phyloP scores from a whole-genome alignment of 2,329 filamentous ascomycete genomes.

The Penicillium crustosum region DNA sequence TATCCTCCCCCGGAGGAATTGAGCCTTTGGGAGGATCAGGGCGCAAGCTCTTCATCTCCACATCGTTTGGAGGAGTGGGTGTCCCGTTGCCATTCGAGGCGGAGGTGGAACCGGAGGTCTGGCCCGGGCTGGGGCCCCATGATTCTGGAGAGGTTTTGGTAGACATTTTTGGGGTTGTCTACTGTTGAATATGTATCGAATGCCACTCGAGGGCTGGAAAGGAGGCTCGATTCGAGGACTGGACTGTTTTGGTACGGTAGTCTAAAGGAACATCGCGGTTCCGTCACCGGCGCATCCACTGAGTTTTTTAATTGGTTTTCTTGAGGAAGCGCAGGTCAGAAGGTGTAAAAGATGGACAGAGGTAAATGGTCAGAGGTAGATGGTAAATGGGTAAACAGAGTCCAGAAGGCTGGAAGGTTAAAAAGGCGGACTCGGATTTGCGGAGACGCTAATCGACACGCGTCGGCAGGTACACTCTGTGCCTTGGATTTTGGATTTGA shows the following conservation, averaged over 20 bases:
- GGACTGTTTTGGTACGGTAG: not conserved
- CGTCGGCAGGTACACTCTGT: not conserved
- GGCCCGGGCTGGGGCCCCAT: slow-evolving; percentile 24
- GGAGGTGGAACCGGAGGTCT: slow-evolving; percentile 28
- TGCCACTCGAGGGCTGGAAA: slow-evolving; percentile 4
- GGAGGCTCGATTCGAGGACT: slow-evolving; percentile 13
- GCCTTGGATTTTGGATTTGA: not conserved
- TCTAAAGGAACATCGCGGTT: slow-evolving; percentile 20
- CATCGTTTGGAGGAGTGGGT: slow-evolving; percentile 32
- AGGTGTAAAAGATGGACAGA: not conserved
- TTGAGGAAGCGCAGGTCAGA: not conserved
- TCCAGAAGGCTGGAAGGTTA: not conserved
- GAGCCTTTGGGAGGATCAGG: slow-evolving; percentile 34
- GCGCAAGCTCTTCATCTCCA: slow-evolving; percentile 43
- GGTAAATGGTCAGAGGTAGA: not conserved
- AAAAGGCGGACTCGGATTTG: slow-evolving; percentile 6
- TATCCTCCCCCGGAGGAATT: slow-evolving; percentile 65
- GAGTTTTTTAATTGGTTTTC: not conserved
- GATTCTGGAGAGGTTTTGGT: slow-evolving; percentile 29
- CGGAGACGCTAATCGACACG: slow-evolving; percentile 10
- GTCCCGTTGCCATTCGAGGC: slow-evolving; percentile 33
- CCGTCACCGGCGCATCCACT: slow-evolving; percentile 1
- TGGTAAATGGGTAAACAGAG: not conserved
- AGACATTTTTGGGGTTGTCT: slow-evolving; percentile 24
- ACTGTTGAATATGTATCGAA: not conserved